phyloP scores from a whole-genome alignment of 192 early-diverging fungal genomes.

The Jimgerdemannia flammicorona region DNA sequence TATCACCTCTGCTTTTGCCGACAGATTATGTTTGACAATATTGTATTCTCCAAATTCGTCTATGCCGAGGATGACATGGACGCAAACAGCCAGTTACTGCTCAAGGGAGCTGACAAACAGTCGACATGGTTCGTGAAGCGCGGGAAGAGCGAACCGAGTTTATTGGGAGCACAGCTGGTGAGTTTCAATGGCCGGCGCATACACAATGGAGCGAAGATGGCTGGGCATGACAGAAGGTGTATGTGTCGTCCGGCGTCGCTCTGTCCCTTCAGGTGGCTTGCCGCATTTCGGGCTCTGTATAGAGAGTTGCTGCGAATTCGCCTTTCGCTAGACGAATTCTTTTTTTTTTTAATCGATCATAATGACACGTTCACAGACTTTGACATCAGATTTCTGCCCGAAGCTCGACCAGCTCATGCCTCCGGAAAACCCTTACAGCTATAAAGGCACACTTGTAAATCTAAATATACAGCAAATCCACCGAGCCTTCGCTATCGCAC shows the following conservation, averaged over 20 bases:
- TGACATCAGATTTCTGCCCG: slow-evolving; percentile 14
- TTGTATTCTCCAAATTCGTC: slow-evolving; percentile 48
- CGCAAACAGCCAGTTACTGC: slow-evolving; percentile 21
- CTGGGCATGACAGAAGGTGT: not conserved
- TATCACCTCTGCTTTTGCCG: not conserved
- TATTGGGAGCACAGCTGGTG: not conserved
- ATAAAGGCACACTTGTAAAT: slow-evolving; percentile 15
- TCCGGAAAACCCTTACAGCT: slow-evolving; percentile 26
- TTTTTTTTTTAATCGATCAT: too few relatives aligned
- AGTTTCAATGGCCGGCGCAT: not conserved
- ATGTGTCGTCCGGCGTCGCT: too few relatives aligned
- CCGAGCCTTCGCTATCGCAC: slow-evolving; percentile 19
- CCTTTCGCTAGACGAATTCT: too few relatives aligned
- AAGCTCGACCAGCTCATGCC: slow-evolving; percentile 29
- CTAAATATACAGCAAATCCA: slow-evolving; percentile 24
- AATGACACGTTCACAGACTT: not conserved
- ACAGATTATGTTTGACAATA: slow-evolving; percentile 58
- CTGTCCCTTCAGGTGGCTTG: too few relatives aligned
- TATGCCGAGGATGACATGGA: slow-evolving; percentile 51
- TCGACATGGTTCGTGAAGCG: slow-evolving; percentile 28
- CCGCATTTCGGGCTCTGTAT: too few relatives aligned
- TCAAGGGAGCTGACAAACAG: slow-evolving; percentile 6
- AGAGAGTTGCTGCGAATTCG: too few relatives aligned
- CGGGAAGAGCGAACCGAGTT: slow-evolving; percentile 9
- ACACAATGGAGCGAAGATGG: not conserved